A percentile compares a stretch with the other conserved stretches of the same genome.
These are phyloP conservation scores for Sporothrix humicola DNA, from an alignment of 2,329 filamentous ascomycete genomes.

Conservation along the genomic window DNA sequence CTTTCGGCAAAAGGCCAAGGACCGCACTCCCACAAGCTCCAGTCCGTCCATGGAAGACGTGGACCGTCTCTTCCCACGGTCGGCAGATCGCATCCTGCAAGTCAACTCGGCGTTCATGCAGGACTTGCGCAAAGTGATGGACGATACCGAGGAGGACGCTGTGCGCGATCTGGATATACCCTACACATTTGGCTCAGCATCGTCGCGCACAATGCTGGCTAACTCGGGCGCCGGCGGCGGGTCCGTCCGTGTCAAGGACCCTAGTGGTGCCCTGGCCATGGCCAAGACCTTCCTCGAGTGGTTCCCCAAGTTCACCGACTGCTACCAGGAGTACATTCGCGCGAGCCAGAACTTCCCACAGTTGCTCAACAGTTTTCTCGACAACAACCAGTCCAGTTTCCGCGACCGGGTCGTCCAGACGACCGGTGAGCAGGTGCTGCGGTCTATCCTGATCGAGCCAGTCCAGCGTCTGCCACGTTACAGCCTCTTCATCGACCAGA, in stretches of 20 bases:
- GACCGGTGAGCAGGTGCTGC: slow-evolving; percentile 86
- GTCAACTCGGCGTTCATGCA: slow-evolving; percentile 82
- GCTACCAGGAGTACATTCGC: slow-evolving; percentile 91
- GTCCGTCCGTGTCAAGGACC: slow-evolving; percentile 64
- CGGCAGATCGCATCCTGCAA: slow-evolving; percentile 78
- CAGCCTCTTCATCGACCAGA: slow-evolving; percentile 94
- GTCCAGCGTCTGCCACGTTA: slow-evolving; percentile 94
- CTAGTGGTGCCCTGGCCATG: slow-evolving; percentile 77
- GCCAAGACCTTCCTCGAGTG: slow-evolving; percentile 84
- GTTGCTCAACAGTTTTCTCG: slow-evolving; percentile 77
- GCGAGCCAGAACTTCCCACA: slow-evolving; percentile 87
- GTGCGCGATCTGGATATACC: slow-evolving; percentile 71
- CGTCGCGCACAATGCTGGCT: slow-evolving; percentile 33
- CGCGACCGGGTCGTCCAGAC: slow-evolving; percentile 78
- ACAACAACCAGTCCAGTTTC: slow-evolving; percentile 73
- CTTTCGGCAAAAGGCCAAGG: slow-evolving; percentile 72
- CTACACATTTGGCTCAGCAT: slow-evolving; percentile 48
- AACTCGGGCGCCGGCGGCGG: slow-evolving; percentile 44
- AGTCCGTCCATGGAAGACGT: slow-evolving; percentile 76
- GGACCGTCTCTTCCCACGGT: slow-evolving; percentile 78
- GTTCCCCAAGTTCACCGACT: slow-evolving; percentile 90
- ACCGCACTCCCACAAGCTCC: slow-evolving; percentile 63
- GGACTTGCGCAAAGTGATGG: slow-evolving; percentile 75
- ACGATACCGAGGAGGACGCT: slow-evolving; percentile 82
- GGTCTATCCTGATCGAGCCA: slow-evolving; percentile 92